These are phyloP conservation scores for Udeniomyces megalosporus DNA, from an alignment of 768 basidiomycete genomes.

Conservation along the genomic window DNA sequence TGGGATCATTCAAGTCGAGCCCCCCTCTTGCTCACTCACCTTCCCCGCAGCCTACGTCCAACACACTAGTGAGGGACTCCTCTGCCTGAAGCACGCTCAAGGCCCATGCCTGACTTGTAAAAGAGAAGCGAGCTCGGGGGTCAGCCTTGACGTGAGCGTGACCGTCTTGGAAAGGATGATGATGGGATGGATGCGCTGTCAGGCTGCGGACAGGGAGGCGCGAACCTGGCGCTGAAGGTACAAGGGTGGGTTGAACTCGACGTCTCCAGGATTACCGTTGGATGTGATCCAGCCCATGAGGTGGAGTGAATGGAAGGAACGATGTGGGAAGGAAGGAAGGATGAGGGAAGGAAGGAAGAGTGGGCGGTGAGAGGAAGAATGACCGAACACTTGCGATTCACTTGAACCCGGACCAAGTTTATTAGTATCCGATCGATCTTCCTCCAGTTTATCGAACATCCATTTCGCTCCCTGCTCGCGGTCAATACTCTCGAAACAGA, in stretches of 20 bases:
- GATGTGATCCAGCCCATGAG: background rate
- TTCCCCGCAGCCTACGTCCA: constrained; percentile 30
- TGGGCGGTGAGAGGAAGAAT: background rate
- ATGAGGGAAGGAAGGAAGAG: background rate
- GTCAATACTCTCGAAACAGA: too few relatives aligned
- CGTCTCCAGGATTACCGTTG: background rate
- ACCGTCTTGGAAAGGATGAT: too few relatives aligned
- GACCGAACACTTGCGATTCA: too few relatives aligned
- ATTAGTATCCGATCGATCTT: too few relatives aligned
- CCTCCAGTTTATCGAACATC: too few relatives aligned
- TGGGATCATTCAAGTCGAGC: too few relatives aligned
- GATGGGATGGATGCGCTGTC: too few relatives aligned
- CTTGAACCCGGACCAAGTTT: too few relatives aligned
- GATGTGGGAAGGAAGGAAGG: background rate
- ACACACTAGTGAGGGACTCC: constrained; percentile 24
- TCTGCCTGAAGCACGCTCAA: constrained; percentile 22
- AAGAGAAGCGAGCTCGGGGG: background rate
- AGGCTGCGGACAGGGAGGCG: too few relatives aligned
- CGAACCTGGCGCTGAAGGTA: constrained; percentile 8
- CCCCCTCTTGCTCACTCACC: too few relatives aligned
- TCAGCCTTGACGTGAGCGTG: too few relatives aligned
- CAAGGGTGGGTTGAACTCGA: constrained; percentile 6
- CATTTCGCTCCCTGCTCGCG: too few relatives aligned
- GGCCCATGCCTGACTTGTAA: constrained; percentile 24
- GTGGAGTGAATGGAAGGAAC: background rate